Conservation (phyloP, 2,329 filamentous ascomycete genomes). For the Botrytis cinerea region DNA sequence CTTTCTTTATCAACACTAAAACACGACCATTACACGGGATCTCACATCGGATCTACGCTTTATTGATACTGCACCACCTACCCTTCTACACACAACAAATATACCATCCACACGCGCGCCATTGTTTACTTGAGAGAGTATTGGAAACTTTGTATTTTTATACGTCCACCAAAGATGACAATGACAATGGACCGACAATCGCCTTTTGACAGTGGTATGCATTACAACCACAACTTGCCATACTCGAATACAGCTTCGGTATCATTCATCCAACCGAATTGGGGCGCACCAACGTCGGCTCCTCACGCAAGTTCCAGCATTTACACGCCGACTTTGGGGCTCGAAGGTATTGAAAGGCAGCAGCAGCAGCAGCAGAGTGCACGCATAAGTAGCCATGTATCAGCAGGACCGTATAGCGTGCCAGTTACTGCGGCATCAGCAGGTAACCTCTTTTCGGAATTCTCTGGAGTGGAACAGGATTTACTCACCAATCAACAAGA, state of each 20-base stretch:
- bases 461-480: conserved; percentile 59
- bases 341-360: conserved; percentile 60
- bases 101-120: neutral
- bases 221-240: conserved; percentile 74
- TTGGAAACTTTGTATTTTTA: conserved; percentile 24
- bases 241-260: conserved; percentile 51
- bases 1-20: conserved; percentile 6
- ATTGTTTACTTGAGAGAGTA: conserved; percentile 18
- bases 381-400: conserved; percentile 57
- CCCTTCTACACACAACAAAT: conserved; percentile 22
- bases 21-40: conserved; percentile 34
- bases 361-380: conserved; percentile 50
- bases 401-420: conserved; percentile 70
- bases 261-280: conserved; percentile 67
- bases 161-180: conserved; percentile 62
- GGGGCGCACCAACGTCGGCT: conserved; percentile 71
- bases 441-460: conserved; percentile 61
- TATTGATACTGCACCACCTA: conserved; percentile 26
- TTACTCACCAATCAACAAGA: conserved; percentile 76
- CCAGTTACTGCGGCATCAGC: conserved; percentile 73
- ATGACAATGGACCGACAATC: conserved; percentile 90
- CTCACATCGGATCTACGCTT: conserved; percentile 40
- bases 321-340: conserved; percentile 59
- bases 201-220: conserved; percentile 63
- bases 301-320: conserved; percentile 56